Conservation (phyloP, 257 asterid genomes). For the Ajuga chamaepitys region DNA sequence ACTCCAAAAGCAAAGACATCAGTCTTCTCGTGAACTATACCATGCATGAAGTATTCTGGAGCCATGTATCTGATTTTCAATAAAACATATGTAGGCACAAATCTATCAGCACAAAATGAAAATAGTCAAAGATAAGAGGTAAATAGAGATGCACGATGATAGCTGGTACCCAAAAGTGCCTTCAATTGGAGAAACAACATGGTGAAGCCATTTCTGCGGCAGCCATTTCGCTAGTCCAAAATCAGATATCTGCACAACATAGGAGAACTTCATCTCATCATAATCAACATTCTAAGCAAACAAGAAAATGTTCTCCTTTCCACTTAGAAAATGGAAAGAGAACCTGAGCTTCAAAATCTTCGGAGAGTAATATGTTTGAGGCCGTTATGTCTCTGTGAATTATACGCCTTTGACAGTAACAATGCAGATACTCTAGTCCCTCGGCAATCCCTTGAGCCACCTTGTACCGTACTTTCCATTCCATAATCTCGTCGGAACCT, state of each 20-base stretch:
- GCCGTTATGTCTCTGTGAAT: conserved; percentile 94
- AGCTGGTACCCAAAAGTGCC: conserved; percentile 85
- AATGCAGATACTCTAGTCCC: conserved; percentile 82
- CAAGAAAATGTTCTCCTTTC: neutral
- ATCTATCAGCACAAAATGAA: neutral
- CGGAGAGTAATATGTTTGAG: conserved; percentile 76
- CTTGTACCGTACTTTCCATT: conserved; percentile 61
- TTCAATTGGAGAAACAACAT: conserved; percentile 90
- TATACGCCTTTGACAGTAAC: conserved; percentile 72
- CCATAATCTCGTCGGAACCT: conserved; percentile 51
- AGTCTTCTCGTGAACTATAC: conserved; percentile 79
- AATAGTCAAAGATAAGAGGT: neutral
- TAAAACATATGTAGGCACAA: neutral
- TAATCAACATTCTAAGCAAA: neutral
- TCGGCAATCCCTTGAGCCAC: conserved; percentile 81
- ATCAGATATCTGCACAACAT: conserved; percentile 74
- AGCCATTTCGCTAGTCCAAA: conserved; percentile 97
- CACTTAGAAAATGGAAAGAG: neutral
- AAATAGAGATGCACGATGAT: neutral
- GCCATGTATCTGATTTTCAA: conserved; percentile 73
- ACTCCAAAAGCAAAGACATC: conserved; percentile 96
- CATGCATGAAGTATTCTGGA: conserved; percentile 97
- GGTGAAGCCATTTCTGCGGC: conserved; percentile 85
- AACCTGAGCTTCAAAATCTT: conserved; percentile 82
- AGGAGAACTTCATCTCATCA: neutral